Evolutionary conservation across 345 rosid species (phyloP).

Genomic region (Rubroshorea leprosula): DNA sequence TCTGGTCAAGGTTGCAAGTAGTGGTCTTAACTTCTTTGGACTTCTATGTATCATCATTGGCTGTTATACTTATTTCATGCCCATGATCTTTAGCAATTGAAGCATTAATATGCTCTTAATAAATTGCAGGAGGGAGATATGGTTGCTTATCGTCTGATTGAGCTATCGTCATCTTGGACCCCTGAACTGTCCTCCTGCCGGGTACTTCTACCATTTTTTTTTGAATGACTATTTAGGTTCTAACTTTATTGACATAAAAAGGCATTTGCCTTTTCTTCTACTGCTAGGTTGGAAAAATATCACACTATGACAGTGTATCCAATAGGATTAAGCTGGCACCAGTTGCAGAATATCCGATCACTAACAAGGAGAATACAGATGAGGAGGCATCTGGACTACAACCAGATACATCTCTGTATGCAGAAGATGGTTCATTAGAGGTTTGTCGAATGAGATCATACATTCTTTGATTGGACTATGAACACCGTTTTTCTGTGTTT

Average conservation of each 20-base stretch:
- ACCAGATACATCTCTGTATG: constrained; percentile 45
- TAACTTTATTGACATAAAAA: constrained; percentile 9
- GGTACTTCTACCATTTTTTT: constrained; percentile 32
- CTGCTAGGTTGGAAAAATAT: constrained; percentile 76
- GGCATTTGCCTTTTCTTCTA: constrained; percentile 11
- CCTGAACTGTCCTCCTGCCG: constrained; percentile 76
- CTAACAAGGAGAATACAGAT: constrained; percentile 37
- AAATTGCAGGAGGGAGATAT: constrained; percentile 78
- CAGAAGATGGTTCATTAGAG: constrained; percentile 79
- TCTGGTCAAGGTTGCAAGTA: background rate
- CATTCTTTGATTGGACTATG: constrained; percentile 2
- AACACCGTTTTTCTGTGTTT: background rate
- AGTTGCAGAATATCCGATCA: constrained; percentile 57
- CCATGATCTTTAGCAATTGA: background rate
- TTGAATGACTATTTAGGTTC: constrained; percentile 9
- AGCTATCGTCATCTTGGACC: constrained; percentile 85
- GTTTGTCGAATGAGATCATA: constrained; percentile 19
- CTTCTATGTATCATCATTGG: background rate
- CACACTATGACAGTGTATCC: constrained; percentile 46
- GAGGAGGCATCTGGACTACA: constrained; percentile 31
- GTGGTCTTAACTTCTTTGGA: background rate
- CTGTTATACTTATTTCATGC: background rate
- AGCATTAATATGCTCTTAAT: constrained; percentile 2
- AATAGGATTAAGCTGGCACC: constrained; percentile 46
- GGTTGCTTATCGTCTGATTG: constrained; percentile 81